Percentiles rank a stretch among this genome's conserved stretches.
phyloP scores from a whole-genome alignment of 2,329 filamentous ascomycete genomes.

The Cladosporium sp. region DNA sequence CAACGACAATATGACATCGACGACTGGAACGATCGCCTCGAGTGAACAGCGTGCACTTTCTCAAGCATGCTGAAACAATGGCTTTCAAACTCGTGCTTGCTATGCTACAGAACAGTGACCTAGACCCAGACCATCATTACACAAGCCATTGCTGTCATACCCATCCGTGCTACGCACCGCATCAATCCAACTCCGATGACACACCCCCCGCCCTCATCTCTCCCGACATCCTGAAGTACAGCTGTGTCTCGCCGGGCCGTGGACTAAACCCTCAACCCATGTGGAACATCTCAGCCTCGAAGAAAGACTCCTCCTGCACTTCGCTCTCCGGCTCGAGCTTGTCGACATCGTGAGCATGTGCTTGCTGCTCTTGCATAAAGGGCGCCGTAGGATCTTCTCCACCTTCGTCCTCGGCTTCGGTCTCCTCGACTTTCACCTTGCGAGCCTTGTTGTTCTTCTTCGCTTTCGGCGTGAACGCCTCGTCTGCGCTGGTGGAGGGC shows the following conservation, averaged over 20 bases:
- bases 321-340: background rate
- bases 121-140: background rate
- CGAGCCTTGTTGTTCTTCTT: conserved; percentile 12
- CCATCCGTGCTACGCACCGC: background rate
- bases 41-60: too few species aligned
- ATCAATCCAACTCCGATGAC: background rate
- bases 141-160: background rate
- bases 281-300: conserved; percentile 5
- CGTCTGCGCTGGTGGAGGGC: background rate
- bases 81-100: background rate
- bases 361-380: background rate
- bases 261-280: background rate
- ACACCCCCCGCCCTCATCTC: background rate
- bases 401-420: background rate
- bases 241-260: background rate
- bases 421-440: conserved; percentile 6
- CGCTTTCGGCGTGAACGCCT: background rate
- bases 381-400: background rate
- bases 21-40: background rate
- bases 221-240: background rate
- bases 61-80: background rate
- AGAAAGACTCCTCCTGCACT: background rate
- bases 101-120: background rate
- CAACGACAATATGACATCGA: background rate
- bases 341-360: background rate